Evolutionary conservation across 495 filamentous ascomycete species (phyloP).

Genomic region (Podospora conica): DNA sequence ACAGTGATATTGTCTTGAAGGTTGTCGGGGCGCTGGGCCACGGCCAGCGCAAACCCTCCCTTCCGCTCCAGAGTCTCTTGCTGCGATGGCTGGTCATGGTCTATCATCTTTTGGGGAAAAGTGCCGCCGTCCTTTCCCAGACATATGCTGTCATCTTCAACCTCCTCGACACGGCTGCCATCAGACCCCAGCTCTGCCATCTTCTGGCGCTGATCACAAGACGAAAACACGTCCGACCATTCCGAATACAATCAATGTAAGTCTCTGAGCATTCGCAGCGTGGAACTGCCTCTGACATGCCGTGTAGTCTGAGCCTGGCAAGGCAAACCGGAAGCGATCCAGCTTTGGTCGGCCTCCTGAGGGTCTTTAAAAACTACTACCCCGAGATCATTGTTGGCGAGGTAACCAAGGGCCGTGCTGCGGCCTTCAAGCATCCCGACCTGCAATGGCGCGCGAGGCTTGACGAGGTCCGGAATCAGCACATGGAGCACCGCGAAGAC

Average conservation of each 20-base stretch:
- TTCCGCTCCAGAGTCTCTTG: conserved; percentile 60
- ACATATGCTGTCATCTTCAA: conserved; percentile 78
- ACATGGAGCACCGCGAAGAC: conserved; percentile 37
- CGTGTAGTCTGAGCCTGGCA: conserved; percentile 51
- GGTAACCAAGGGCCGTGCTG: conserved; percentile 45
- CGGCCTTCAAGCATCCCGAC: conserved; percentile 65
- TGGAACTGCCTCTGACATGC: not conserved
- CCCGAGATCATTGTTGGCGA: conserved; percentile 80
- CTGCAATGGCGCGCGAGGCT: conserved; percentile 69
- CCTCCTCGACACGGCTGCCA: conserved; percentile 71
- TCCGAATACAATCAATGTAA: conserved; percentile 75
- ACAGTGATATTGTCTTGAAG: conserved; percentile 55
- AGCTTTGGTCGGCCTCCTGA: conserved; percentile 67
- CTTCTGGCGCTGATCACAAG: conserved; percentile 76
- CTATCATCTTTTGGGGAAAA: conserved; percentile 66
- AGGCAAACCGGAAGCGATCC: conserved; percentile 63
- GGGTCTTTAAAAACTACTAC: conserved; percentile 83
- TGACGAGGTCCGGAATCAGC: conserved; percentile 57
- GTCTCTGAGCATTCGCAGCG: conserved; percentile 26
- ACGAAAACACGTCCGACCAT: conserved; percentile 82
- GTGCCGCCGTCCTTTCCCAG: conserved; percentile 52
- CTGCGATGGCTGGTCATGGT: conserved; percentile 77
- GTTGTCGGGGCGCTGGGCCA: conserved; percentile 71
- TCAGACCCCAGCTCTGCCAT: conserved; percentile 65
- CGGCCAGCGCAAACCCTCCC: conserved; percentile 68